Evolutionary conservation across 495 filamentous ascomycete genomes (phyloP).

Genomic region (Pyrenopolyporus hunteri): DNA sequence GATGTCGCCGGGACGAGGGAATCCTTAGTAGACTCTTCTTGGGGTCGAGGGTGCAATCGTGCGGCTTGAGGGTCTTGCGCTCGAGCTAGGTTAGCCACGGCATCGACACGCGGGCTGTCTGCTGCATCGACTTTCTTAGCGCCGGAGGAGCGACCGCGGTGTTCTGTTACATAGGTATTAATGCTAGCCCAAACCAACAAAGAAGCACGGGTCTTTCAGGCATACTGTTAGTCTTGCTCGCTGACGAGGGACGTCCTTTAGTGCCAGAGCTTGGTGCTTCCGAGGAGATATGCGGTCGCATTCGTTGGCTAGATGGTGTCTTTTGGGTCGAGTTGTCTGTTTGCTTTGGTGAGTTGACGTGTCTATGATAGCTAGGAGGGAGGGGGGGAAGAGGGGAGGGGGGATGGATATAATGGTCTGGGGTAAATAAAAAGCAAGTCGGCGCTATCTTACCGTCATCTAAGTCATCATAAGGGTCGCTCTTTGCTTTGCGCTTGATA

Average conservation of each 20-base stretch:
- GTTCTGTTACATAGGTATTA: slow-evolving; percentile 25
- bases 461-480: slow-evolving; percentile 42
- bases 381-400: too few species aligned
- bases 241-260: slow-evolving; percentile 19
- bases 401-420: not conserved
- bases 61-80: slow-evolving; percentile 20
- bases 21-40: slow-evolving; percentile 8
- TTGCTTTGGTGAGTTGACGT: not conserved
- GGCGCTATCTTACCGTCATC: slow-evolving; percentile 31
- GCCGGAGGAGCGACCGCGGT: slow-evolving; percentile 13
- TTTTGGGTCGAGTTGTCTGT: slow-evolving; percentile 23
- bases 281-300: slow-evolving; percentile 38
- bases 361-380: not conserved
- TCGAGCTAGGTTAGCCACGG: slow-evolving; percentile 13
- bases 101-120: slow-evolving; percentile 11
- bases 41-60: slow-evolving; percentile 10
- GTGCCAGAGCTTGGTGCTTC: slow-evolving; percentile 24
- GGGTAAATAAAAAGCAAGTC: not conserved
- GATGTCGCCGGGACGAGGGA: slow-evolving; percentile 31
- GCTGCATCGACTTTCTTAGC: slow-evolving; percentile 10
- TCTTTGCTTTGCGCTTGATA: slow-evolving; percentile 40
- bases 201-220: not conserved
- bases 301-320: slow-evolving; percentile 31
- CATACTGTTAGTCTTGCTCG: slow-evolving; percentile 26
- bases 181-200: slow-evolving; percentile 1